Conservation (phyloP, 78 protist species). For the Paratrimastix pyriformis region DNA sequence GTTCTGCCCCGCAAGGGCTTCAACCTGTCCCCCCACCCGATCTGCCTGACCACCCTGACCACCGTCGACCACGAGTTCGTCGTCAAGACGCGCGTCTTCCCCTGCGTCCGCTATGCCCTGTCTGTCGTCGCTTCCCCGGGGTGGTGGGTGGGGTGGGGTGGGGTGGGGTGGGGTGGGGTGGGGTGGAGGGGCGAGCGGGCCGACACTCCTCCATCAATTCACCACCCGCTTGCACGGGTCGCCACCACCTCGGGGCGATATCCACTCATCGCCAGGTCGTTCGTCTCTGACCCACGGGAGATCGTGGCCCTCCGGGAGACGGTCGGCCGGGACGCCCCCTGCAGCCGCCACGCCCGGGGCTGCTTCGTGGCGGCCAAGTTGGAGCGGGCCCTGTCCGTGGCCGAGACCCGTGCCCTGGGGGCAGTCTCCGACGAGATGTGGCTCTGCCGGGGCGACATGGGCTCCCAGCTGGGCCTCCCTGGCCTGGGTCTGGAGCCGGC, state of each 20-base stretch:
- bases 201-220: too few relatives aligned
- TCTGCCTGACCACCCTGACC: neutral
- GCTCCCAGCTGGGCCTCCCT: constrained; percentile 4
- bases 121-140: too few relatives aligned
- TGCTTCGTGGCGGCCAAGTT: neutral
- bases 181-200: too few relatives aligned
- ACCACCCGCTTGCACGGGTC: too few relatives aligned
- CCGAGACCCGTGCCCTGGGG: neutral
- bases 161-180: too few relatives aligned
- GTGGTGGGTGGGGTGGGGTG: too few relatives aligned
- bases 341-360: neutral
- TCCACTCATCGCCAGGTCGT: too few relatives aligned
- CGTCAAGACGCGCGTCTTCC: neutral
- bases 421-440: neutral
- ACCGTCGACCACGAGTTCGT: neutral
- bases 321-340: neutral
- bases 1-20: constrained; percentile 6
- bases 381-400: neutral
- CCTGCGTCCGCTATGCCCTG: neutral
- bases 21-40: constrained; percentile 9
- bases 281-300: too few relatives aligned
- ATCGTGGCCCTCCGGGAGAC: too few relatives aligned
- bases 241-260: too few relatives aligned
- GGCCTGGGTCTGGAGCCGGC: too few relatives aligned
- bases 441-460: constrained; percentile 19